These are phyloP conservation scores for Pilasporangium apinafurcum DNA, from an alignment of 352 stramenopile genomes.

Conservation along the genomic window DNA sequence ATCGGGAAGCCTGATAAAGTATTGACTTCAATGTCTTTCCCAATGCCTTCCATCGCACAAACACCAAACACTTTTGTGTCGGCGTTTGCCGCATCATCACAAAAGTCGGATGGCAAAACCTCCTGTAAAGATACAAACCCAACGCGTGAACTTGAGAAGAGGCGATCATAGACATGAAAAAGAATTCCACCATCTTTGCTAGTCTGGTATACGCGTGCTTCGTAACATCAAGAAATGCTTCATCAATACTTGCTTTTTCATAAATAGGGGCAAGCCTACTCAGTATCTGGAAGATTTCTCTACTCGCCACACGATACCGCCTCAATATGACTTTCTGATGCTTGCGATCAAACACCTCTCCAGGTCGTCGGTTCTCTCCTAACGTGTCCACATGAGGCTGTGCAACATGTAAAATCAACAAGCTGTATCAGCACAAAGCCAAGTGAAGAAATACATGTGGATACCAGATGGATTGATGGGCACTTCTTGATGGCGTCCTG, in stretches of 20 bases:
- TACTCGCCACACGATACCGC: constrained; percentile 73
- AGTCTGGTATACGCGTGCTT: constrained; percentile 52
- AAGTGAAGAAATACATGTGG: not conserved
- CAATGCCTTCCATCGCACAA: constrained; percentile 18
- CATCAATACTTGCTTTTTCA: constrained; percentile 77
- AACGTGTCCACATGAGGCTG: constrained; percentile 81
- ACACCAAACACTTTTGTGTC: constrained; percentile 77
- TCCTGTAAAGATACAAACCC: constrained; percentile 15
- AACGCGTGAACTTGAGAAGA: not conserved
- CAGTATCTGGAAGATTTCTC: constrained; percentile 71
- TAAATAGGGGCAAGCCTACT: constrained; percentile 36
- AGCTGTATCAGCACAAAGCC: not conserved
- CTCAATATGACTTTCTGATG: constrained; percentile 78
- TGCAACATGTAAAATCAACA: not conserved
- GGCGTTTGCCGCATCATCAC: constrained; percentile 34
- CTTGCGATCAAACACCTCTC: constrained; percentile 56
- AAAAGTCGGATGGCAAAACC: constrained; percentile 53
- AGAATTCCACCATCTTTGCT: constrained; percentile 23
- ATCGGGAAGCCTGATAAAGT: constrained; percentile 39
- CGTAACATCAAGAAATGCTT: constrained; percentile 79
- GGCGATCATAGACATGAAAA: too few species aligned
- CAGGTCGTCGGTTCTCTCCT: constrained; percentile 63
- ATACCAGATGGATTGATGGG: constrained; percentile 69
- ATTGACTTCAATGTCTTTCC: constrained; percentile 19
- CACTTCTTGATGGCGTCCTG: constrained; percentile 67